Conservation (phyloP, 2,329 filamentous ascomycete species). For the Ophiocordyceps camponoti-floridani region DNA sequence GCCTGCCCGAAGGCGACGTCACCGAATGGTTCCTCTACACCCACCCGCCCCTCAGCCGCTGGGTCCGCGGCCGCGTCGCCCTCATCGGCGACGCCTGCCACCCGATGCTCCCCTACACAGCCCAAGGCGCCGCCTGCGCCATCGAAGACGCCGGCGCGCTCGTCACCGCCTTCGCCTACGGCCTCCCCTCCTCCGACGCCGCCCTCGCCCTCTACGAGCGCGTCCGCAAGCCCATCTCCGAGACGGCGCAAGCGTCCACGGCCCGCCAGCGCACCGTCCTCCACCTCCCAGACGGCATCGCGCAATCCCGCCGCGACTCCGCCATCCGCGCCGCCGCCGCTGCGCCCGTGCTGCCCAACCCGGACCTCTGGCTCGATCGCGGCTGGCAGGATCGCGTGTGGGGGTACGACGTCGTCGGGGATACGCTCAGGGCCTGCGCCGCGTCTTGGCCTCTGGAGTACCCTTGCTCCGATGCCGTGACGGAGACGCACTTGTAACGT, state of each 20-base stretch:
- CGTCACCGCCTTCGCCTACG: conserved; percentile 13
- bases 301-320: conserved; percentile 6
- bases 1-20: conserved; percentile 45
- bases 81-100: conserved; percentile 50
- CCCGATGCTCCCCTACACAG: conserved; percentile 48
- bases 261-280: conserved; percentile 3
- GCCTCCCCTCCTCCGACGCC: conserved; percentile 5
- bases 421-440: conserved; percentile 1
- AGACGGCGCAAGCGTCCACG: conserved; percentile 5
- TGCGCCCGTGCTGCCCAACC: background rate
- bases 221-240: conserved; percentile 3
- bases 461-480: too few species aligned
- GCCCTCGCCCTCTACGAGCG: background rate
- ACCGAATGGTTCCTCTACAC: conserved; percentile 49
- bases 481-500: background rate
- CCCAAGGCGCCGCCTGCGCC: conserved; percentile 49
- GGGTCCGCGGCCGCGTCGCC: conserved; percentile 35
- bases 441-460: too few species aligned
- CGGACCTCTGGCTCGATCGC: conserved; percentile 10
- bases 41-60: conserved; percentile 42
- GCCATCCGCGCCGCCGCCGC: conserved; percentile 2
- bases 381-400: conserved; percentile 12
- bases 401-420: conserved; percentile 13
- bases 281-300: conserved; percentile 6
- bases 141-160: conserved; percentile 48